phyloP scores from a whole-genome alignment of 2,329 filamentous ascomycete genomes.

The Stenocarpella maydis region DNA sequence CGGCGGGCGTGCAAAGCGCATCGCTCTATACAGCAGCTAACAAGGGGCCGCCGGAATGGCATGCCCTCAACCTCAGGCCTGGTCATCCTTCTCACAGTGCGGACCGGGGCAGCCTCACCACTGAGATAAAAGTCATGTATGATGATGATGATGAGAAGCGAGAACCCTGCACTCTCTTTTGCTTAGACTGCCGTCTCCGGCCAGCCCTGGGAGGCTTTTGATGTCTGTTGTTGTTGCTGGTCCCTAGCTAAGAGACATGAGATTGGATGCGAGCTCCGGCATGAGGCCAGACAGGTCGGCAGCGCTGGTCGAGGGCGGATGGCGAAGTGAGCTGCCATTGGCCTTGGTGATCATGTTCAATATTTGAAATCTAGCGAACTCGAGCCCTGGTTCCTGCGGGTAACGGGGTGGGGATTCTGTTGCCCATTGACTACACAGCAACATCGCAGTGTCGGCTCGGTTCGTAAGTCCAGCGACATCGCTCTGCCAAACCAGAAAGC shows the following conservation, averaged over 20 bases:
- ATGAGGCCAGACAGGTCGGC: not conserved
- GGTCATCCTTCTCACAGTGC: constrained; percentile 1
- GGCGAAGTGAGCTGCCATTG: constrained; percentile 8
- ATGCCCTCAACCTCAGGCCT: constrained; percentile 5
- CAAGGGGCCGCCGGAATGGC: constrained; percentile 5
- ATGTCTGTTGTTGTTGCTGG: not conserved
- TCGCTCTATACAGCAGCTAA: not conserved
- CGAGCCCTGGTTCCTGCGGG: constrained; percentile 23
- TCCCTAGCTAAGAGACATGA: not conserved
- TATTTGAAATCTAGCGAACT: constrained; percentile 20
- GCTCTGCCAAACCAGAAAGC: not conserved
- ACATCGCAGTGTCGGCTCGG: not conserved
- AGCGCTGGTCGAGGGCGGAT: not conserved
- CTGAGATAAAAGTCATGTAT: not conserved
- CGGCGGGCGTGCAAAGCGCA: constrained; percentile 7
- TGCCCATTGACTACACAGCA: constrained; percentile 7
- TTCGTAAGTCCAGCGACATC: not conserved
- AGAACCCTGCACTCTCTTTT: not conserved
- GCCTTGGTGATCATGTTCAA: constrained; percentile 14
- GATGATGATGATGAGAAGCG: too few relatives aligned
- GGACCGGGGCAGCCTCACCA: constrained; percentile 9
- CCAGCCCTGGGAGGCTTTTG: not conserved
- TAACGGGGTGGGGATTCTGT: constrained; percentile 21
- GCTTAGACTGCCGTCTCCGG: not conserved
- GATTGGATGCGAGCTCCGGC: not conserved